Evolutionary conservation across 768 basidiomycete species (phyloP), one percentile per base, ranked within the genome.

Genomic region (Coprinopsis marcescibilis): DNA sequence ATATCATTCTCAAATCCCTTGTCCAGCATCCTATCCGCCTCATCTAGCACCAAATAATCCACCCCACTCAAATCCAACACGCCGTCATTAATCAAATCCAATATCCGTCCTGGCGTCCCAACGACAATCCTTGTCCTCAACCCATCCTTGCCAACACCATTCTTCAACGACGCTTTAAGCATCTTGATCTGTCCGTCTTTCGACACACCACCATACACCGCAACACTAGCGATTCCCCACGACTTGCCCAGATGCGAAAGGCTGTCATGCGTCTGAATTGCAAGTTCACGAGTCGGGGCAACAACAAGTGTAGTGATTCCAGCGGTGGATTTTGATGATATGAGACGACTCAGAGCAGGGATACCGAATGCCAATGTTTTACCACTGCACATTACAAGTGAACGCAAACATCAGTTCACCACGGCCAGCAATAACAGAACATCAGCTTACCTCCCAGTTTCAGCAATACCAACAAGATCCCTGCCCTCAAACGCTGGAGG

Each of bases 1-100:
- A 98, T 96, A 61, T 97, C 96, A 57, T 98, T 96, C 63, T 99
- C 96, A 61, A 99, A 99, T 0, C 95, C 96, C 64, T 87, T 92
- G 63, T 98, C 96, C 41, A 99, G 73, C 95, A 97, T 97, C 42
- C 95, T 77, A 67, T 98, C 95, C 4, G 96, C 96, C 69, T 99
- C 96, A 60, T 99, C 96, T 51, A 99, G 70, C 8, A 97, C 95
- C 17, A 98, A 71, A 67, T 94, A 99, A 34, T 80, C 72, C 12
- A 98, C 92, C 83, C 73, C 65, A 56, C 84, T 84, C 15, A 98
- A 68, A 65, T 93, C 87, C 54, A 92, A 85, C 24, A 69, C 82
- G 27, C 90, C 89, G 46, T 93, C 89, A 53, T 89, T 77, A 55
- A 89, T 81, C n/a, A 98, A 69, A 68, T 99, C 96, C 52, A 97